phyloP scores from a whole-genome alignment of 2,329 filamentous ascomycete species.

The Ascochyta fabae region DNA sequence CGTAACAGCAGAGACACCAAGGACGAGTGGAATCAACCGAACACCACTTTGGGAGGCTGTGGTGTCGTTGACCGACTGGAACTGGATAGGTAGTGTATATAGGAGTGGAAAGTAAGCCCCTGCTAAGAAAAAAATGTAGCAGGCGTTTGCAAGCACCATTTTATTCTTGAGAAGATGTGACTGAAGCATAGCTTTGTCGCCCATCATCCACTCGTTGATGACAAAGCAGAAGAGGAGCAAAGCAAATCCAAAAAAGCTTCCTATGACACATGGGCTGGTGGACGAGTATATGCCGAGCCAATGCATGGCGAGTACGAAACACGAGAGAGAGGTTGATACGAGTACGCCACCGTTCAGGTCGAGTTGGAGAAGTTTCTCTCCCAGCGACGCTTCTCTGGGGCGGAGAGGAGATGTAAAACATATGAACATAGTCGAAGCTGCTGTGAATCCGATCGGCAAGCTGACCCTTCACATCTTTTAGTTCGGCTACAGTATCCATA shows the following conservation, averaged over 20 bases:
- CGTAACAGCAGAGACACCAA: constrained; percentile 37
- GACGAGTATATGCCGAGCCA: constrained; percentile 49
- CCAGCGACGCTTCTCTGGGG: constrained; percentile 18
- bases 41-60: constrained; percentile 37
- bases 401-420: constrained; percentile 27
- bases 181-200: constrained; percentile 37
- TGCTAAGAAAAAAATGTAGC: constrained; percentile 34
- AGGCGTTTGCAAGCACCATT: constrained; percentile 22
- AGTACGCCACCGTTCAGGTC: constrained; percentile 34
- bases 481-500: neutral
- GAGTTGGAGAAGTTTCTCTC: constrained; percentile 31
- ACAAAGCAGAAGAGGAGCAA: constrained; percentile 54
- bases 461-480: constrained; percentile 43
- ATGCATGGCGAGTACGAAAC: constrained; percentile 40
- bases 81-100: constrained; percentile 39
- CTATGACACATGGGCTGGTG: constrained; percentile 54
- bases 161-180: constrained; percentile 29
- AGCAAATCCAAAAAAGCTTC: constrained; percentile 56
- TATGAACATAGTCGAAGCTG: constrained; percentile 33
- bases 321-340: constrained; percentile 27
- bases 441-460: constrained; percentile 52
- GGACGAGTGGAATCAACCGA: constrained; percentile 36
- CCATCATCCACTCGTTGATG: constrained; percentile 35
- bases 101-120: constrained; percentile 39
- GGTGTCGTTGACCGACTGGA: constrained; percentile 35